Base-by-base conservation (phyloP, 2,329 filamentous ascomycete species). In the Ophiostoma piceae region DNA sequence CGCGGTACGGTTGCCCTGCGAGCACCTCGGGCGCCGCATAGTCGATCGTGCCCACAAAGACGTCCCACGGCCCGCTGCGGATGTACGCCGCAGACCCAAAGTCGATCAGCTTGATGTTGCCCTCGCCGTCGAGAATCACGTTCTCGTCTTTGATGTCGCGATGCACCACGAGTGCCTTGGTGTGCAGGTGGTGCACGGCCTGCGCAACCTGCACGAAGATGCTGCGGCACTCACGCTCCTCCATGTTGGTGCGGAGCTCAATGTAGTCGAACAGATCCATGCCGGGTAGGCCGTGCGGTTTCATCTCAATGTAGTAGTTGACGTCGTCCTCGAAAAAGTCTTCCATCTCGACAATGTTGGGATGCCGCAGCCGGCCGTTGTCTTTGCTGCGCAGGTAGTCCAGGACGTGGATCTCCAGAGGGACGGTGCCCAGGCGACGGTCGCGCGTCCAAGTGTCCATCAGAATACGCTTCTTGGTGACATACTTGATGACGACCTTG, bases 241-340 rank as follows among this genome's bases (percentile, higher is more conserved):
- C 92, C 95, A 99, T 99, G 76, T 94, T 97, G 65, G 93, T 89
- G 35, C 94, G 90, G 69, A 99, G 85, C 79, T 99, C 95, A 74
- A 99, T 99, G 79, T 99, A 99, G 80, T 99, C 95, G 76, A 99
- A 99, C 1, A 99, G 85, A 78, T 99, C 95, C 94, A 99, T 98
- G 14, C 95, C 95, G 0, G 95, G 95, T 51, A 97, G 83, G 1
- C 95, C 95, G 76, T 98, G 95, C 0, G 95, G 95, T 16, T 91
- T 85, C 92, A 98, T 99, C 79, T 98, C 95, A 75, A 99, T 99
- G 79, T 99, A 99, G 80, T 99, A 99, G 77, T 99, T 98, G 75
- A 89, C 84, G 73, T 92, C 89, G 74, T 96, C 92, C 78, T 91
- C 88, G 74, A 91, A 90, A 77, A 91, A 91, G 72, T 88, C 87